Evolutionary conservation across 306 rosid species (phyloP), one percentile per base, ranked within the genome.

Genomic region (Cucumis melo): DNA sequence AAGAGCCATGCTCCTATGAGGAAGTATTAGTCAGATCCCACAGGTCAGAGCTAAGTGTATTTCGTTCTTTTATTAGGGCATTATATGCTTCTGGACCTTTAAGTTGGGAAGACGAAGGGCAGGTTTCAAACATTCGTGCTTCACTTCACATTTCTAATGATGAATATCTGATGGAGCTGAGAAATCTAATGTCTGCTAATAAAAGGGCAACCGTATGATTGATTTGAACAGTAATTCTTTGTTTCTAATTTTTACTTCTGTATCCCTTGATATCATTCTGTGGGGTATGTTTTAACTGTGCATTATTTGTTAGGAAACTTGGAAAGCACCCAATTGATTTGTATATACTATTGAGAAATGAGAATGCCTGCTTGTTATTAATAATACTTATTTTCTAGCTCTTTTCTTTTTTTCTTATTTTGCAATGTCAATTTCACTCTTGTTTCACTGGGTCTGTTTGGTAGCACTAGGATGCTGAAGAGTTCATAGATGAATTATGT

Each of bases 31-130:
- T 79, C 20, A 76, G 81, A 81, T 86, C 78, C 70, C 96, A 92
- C 85, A 88, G 86, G 88, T 85, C 88, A 87, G 96, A 92, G 92
- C 81, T 94, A 84, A 80, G 82, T 74, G 93, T 89, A 70, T 94
- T 90, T 84, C 77, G 80, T 68, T 77, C 82, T 58, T 89, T 90
- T 75, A 78, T 94, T 81, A 82, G 77, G 82, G 87, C 84, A 83
- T 81, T 94, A 84, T 86, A 85, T 89, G 89, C 89, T 80, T 92
- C 91, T 62, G 97, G 99, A 79, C 86, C 91, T 86, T 83, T 94
- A 84, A 94, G 90, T 82, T 94, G 98, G 99, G 97, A 90, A 79
- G 84, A 92, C 48, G 92, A 90, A 90, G 91, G 79, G 44, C 78
- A 89, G 76, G 80, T 94, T 88, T 92, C 99, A 75, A 89, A 85